phyloP scores from a whole-genome alignment of 2,329 filamentous ascomycete genomes.

The Penicillium nordicum region DNA sequence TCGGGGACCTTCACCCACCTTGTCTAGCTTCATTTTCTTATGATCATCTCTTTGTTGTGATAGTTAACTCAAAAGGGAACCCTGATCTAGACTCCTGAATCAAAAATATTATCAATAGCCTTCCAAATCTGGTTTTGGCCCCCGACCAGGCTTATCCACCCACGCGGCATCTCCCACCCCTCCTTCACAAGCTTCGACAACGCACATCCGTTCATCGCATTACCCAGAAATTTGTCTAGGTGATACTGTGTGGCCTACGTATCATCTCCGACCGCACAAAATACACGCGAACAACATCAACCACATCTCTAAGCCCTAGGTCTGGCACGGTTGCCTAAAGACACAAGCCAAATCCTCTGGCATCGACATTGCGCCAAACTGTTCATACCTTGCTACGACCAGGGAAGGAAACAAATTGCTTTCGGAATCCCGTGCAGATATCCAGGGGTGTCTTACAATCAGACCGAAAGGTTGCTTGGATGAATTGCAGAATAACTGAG shows the following conservation, averaged over 20 bases:
- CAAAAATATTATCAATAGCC: background rate
- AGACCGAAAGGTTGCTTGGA: background rate
- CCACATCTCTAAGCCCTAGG: background rate
- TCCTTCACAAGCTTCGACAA: constrained; percentile 6
- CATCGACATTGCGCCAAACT: background rate
- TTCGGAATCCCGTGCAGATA: background rate
- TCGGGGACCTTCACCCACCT: background rate
- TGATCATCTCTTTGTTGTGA: background rate
- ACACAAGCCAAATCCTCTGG: background rate
- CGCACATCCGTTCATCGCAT: constrained; percentile 1
- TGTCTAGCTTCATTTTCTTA: background rate
- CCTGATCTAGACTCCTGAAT: too few species aligned
- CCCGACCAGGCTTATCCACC: background rate
- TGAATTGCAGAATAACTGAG: background rate
- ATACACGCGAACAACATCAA: background rate
- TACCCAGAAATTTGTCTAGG: background rate
- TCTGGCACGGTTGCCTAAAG: background rate
- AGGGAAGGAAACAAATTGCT: background rate
- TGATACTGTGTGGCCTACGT: background rate
- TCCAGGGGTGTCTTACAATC: background rate
- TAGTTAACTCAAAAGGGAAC: background rate
- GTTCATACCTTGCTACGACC: background rate
- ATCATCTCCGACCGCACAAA: background rate
- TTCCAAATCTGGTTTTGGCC: background rate
- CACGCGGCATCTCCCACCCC: background rate